A percentile compares a stretch with the other conserved stretches of the same genome.
Conservation (phyloP, 1,139 yeast species). For the Torulaspora globosa region DNA sequence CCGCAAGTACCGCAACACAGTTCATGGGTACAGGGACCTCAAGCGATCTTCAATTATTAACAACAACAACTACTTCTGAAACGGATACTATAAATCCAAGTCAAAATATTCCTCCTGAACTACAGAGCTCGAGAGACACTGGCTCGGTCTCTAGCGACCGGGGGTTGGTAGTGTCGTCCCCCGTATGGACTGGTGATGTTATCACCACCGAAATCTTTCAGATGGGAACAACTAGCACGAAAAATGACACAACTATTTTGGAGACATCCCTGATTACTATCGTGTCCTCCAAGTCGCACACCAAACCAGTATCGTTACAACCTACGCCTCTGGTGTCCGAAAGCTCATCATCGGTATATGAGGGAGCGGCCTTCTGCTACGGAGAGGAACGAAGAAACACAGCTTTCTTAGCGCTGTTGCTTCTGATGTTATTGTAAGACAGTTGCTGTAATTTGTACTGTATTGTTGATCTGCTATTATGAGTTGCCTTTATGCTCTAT, state of each 20-base stretch:
- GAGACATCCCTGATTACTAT: not conserved
- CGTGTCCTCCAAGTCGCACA: not conserved
- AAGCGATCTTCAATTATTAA: not conserved
- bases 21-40: not conserved
- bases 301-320: constrained; percentile 6
- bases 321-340: constrained; percentile 8
- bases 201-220: not conserved
- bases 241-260: not conserved
- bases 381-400: not conserved
- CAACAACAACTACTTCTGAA: not conserved
- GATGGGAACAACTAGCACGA: not conserved
- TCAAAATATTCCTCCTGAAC: too few relatives aligned
- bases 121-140: not conserved
- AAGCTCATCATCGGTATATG: constrained; percentile 3
- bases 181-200: not conserved
- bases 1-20: not conserved
- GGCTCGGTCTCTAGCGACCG: not conserved
- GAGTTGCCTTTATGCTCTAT: not conserved
- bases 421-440: not conserved
- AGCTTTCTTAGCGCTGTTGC: not conserved
- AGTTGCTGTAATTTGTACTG: not conserved
- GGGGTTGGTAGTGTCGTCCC: too few relatives aligned
- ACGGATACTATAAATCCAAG: not conserved
- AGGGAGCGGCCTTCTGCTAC: constrained; percentile 4
- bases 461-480: not conserved